Percentiles rank a stretch among this genome's conserved stretches.
Evolutionary conservation across 441 rosid genomes (phyloP).

Genomic region (Populus hybrid): DNA sequence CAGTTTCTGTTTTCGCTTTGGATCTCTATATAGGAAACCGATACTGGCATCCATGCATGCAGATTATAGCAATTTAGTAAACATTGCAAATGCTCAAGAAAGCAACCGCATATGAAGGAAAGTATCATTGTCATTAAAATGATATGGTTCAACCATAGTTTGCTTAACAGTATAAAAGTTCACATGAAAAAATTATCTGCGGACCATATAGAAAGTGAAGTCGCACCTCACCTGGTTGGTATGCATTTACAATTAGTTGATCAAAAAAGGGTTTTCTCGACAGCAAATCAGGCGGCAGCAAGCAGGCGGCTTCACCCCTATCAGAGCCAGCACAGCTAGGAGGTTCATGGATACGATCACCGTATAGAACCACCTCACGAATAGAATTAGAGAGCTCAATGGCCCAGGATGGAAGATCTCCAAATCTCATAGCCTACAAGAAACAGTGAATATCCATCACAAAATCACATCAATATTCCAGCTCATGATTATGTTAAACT

Average conservation of each 20-base stretch:
- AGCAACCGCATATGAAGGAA: neutral
- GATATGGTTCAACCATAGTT: neutral
- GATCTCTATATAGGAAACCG: neutral
- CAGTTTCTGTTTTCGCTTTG: neutral
- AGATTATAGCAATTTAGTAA: neutral
- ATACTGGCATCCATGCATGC: neutral
- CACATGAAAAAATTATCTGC: neutral
- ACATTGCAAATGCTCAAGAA: neutral
- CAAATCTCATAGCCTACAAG: conserved; percentile 86
- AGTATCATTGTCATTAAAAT: neutral
- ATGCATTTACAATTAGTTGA: conserved; percentile 71
- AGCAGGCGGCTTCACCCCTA: conserved; percentile 8
- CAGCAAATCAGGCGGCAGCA: conserved; percentile 53
- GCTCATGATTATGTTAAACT: too few species aligned
- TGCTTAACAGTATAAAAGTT: neutral
- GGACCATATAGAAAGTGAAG: conserved; percentile 1
- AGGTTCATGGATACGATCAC: conserved; percentile 30
- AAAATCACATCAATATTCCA: neutral
- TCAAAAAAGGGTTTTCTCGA: conserved; percentile 82
- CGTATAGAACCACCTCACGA: conserved; percentile 37
- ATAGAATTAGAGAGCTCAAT: conserved; percentile 48
- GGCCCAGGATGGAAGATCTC: conserved; percentile 83
- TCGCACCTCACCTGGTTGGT: conserved; percentile 87
- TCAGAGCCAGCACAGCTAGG: conserved; percentile 11
- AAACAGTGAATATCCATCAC: neutral